Evolutionary conservation across 441 rosid species (phyloP), one percentile per base, ranked within the genome.

Genomic region (Metrosideros polymorpha): DNA sequence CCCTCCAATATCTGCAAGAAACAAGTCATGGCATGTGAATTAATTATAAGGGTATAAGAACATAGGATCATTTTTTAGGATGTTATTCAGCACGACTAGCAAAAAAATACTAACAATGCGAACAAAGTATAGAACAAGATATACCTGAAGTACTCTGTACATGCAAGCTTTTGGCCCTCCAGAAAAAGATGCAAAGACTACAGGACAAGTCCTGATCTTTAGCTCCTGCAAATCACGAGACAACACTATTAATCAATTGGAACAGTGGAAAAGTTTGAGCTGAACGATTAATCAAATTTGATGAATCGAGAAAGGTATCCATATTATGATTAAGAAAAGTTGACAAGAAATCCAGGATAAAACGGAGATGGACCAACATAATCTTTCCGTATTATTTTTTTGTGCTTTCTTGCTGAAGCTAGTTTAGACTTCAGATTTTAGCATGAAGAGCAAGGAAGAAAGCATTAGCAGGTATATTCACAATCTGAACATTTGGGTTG

Each of bases 71-170:
- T 71, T 71, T 47, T 47, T 35, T 35, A n/a, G 47, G 15, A 19
- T 22, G n/a, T 66, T 71, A 39, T 39, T 71, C 79, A 71, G 49
- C 84, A 53, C 42, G 5, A 83, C 55, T 29, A 83, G n/a, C n/a
- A 50, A 51, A 32, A 32, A 22, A 52, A 32, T 12, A 47, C 35
- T n/a, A 66, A 71, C 55, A 86, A 51, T 24, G 27, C 3, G 2
- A 35, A 47, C 13, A 49, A 27, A 56, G 82, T 71, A 32, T 66
- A 83, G 49, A 27, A 42, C 45, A 84, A 63, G 53, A 83, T 71
- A 87, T 93, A 95, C 99, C 97, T 96, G 98, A 88, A 97, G 96
- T 90, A 94, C 94, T 91, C 95, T 96, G 90, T 94, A 95, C 98
- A 96, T 94, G 89, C 99, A 95, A 43, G 99, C 96, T 84, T 93